Percentiles rank a stretch among this genome's conserved stretches.
These are phyloP conservation scores for Colletotrichum neosansevieriae DNA, from an alignment of 2,329 filamentous ascomycete genomes.

Conservation along the genomic window DNA sequence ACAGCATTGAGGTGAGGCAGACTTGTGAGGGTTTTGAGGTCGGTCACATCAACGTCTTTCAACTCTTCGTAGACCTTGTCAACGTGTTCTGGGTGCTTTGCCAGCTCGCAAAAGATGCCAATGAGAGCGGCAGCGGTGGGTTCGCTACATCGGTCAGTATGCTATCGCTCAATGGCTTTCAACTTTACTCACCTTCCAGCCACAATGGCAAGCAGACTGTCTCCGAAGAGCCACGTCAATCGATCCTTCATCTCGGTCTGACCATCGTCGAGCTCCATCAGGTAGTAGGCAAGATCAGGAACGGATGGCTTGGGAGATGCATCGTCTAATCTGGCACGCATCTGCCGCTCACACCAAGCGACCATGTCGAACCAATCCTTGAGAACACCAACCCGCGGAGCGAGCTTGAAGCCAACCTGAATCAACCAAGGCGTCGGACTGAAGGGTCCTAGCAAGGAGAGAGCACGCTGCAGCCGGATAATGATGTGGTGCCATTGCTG, in stretches of 20 bases:
- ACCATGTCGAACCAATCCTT: conserved; percentile 44
- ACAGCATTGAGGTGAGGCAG: conserved; percentile 44
- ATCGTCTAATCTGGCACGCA: conserved; percentile 33
- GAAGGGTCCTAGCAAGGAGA: conserved; percentile 47
- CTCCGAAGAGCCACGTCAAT: conserved; percentile 36
- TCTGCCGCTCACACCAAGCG: conserved; percentile 43
- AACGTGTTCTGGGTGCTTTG: conserved; percentile 39
- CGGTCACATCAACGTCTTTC: conserved; percentile 39
- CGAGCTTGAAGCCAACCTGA: conserved; percentile 43
- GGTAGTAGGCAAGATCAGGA: conserved; percentile 33
- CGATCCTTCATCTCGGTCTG: conserved; percentile 29
- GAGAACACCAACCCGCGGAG: conserved; percentile 38
- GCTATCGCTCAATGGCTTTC: background rate
- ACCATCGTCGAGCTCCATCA: conserved; percentile 34
- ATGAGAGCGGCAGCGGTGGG: conserved; percentile 41
- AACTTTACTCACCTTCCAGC: conserved; percentile 41
- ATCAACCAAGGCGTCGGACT: conserved; percentile 46
- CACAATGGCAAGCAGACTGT: conserved; percentile 43
- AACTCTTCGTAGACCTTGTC: conserved; percentile 35
- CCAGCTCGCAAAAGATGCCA: conserved; percentile 42
- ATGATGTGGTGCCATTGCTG: conserved; percentile 47
- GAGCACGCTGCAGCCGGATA: conserved; percentile 43
- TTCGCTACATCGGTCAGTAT: conserved; percentile 33
- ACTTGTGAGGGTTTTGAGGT: conserved; percentile 39
- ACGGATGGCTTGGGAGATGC: conserved; percentile 26